Conservation (phyloP, 2,329 filamentous ascomycete species). For the Stenocarpella maydis region DNA sequence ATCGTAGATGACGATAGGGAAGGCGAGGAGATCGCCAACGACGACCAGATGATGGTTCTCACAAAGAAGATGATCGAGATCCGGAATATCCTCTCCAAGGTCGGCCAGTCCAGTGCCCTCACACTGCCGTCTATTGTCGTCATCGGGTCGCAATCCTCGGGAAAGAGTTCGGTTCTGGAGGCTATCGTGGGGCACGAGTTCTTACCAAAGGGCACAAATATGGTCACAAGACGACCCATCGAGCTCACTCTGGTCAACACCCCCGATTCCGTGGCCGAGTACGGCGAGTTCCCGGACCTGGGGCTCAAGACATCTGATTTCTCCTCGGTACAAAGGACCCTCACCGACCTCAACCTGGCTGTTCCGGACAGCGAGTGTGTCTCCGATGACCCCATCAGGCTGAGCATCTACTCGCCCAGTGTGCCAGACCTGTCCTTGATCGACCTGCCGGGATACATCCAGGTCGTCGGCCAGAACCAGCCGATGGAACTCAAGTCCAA, state of each 20-base stretch:
- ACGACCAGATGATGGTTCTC: conserved; percentile 99
- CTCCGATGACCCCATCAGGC: conserved; percentile 94
- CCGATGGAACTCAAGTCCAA: conserved; percentile 92
- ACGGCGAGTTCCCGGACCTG: conserved; percentile 94
- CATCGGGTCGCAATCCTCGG: conserved; percentile 96
- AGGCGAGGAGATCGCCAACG: conserved; percentile 74
- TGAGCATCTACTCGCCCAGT: conserved; percentile 93
- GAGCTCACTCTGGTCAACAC: conserved; percentile 97
- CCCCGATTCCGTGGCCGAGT: conserved; percentile 84
- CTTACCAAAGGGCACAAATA: conserved; percentile 95
- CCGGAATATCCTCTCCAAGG: conserved; percentile 85
- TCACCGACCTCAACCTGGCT: conserved; percentile 94
- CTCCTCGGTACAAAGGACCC: conserved; percentile 85
- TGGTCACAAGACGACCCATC: conserved; percentile 96
- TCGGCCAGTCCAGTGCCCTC: conserved; percentile 89
- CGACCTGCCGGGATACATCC: conserved; percentile 96
- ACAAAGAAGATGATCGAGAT: conserved; percentile 99
- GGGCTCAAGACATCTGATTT: conserved; percentile 92
- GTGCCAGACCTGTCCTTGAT: conserved; percentile 96
- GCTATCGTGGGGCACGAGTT: conserved; percentile 98
- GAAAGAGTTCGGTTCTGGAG: conserved; percentile 96
- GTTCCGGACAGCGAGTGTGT: conserved; percentile 93
- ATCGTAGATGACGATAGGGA: conserved; percentile 69
- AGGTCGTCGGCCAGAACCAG: conserved; percentile 91
- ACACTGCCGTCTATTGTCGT: conserved; percentile 98